phyloP scores from a whole-genome alignment of 176 grass and related monocot species.

The Carex myosuroides region DNA sequence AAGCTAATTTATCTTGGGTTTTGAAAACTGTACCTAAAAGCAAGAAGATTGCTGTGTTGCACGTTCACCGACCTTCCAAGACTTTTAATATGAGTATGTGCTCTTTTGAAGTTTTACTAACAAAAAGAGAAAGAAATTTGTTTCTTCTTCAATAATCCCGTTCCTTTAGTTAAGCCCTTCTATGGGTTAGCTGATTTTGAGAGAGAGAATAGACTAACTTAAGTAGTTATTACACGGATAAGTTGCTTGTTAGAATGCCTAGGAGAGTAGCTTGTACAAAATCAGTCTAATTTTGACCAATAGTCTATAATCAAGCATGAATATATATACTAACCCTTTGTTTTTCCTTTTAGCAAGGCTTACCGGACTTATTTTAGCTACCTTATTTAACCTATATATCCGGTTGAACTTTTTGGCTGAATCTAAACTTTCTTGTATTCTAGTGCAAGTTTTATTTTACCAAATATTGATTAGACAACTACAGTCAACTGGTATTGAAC shows the following conservation, averaged over 20 bases:
- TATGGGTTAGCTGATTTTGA: background rate
- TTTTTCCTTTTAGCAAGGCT: background rate
- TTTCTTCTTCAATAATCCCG: background rate
- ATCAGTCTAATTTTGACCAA: background rate
- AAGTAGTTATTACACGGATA: background rate
- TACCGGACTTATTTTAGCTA: no score
- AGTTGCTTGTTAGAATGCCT: conserved; percentile 1
- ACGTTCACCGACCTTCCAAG: conserved; percentile 30
- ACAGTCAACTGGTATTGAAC: background rate
- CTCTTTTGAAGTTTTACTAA: background rate
- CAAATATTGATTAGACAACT: background rate
- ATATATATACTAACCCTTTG: background rate
- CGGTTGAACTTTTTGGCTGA: background rate
- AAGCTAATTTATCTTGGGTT: conserved; percentile 31
- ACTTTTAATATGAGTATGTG: conserved; percentile 19
- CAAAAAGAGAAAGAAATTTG: background rate
- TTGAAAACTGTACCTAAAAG: background rate
- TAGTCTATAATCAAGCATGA: background rate
- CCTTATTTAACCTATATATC: no score
- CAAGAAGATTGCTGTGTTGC: conserved; percentile 31
- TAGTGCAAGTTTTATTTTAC: background rate
- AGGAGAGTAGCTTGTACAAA: background rate
- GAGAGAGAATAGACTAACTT: background rate
- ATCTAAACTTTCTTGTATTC: background rate
- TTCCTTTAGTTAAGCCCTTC: background rate